These are phyloP conservation scores for Chiua virens DNA, from an alignment of 768 basidiomycete genomes.

Conservation along the genomic window DNA sequence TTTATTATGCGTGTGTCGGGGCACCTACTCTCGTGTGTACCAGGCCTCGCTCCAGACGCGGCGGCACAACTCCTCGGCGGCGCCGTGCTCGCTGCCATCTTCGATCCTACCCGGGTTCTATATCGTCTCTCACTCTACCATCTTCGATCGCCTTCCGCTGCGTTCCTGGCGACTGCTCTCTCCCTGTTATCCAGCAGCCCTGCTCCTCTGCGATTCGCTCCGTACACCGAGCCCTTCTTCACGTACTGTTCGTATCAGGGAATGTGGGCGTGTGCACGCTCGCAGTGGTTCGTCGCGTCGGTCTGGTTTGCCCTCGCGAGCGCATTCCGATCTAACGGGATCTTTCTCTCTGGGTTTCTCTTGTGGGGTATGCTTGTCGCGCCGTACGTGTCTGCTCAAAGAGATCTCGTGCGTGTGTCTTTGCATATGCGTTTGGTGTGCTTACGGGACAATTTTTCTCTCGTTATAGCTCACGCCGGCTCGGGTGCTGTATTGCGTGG, in stretches of 20 bases:
- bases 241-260: slow-evolving; percentile 71
- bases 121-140: slow-evolving; percentile 61
- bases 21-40: slow-evolving; percentile 17
- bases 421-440: background rate
- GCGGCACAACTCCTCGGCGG: slow-evolving; percentile 37
- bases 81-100: slow-evolving; percentile 38
- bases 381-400: slow-evolving; percentile 45
- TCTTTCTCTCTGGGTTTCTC: slow-evolving; percentile 75
- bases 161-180: slow-evolving; percentile 60
- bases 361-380: slow-evolving; percentile 67
- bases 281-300: slow-evolving; percentile 55
- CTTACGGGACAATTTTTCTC: background rate
- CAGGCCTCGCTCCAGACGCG: slow-evolving; percentile 1
- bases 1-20: slow-evolving; percentile 47
- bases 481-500: slow-evolving; percentile 35
- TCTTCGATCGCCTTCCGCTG: slow-evolving; percentile 54
- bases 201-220: slow-evolving; percentile 62
- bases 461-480: slow-evolving; percentile 34
- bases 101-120: slow-evolving; percentile 45
- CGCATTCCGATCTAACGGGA: slow-evolving; percentile 74
- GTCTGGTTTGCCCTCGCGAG: slow-evolving; percentile 63
- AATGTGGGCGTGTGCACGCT: slow-evolving; percentile 32
- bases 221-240: slow-evolving; percentile 87
- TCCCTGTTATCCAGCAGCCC: slow-evolving; percentile 85
- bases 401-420: slow-evolving; percentile 26